A percentile compares a stretch with the other conserved stretches of the same genome.
Conservation (phyloP, 805 yeast species). For the Suhomyces prunicola region DNA sequence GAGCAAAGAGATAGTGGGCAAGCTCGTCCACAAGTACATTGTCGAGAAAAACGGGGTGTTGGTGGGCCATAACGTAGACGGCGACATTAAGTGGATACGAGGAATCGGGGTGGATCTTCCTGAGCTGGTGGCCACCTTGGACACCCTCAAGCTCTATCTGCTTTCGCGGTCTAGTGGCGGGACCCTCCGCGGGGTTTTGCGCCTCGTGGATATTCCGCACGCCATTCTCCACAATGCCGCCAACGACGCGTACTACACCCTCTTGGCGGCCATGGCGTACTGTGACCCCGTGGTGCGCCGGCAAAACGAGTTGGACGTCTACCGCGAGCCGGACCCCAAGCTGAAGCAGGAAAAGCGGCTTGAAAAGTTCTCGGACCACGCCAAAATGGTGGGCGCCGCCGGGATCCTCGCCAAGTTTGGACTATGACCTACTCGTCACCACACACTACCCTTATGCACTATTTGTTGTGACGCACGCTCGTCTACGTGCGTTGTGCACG, state of each 20-base stretch:
- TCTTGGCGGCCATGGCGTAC: conserved; percentile 21
- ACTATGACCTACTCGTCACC: background rate
- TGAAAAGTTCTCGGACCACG: conserved; percentile 11
- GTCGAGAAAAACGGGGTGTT: conserved; percentile 13
- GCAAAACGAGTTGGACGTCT: conserved; percentile 14
- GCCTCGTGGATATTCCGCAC: conserved; percentile 18
- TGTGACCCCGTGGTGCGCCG: conserved; percentile 21
- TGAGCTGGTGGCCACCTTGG: conserved; percentile 11
- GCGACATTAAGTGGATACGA: conserved; percentile 15
- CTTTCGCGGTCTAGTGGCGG: conserved; percentile 16
- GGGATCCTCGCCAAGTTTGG: background rate
- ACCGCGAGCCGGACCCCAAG: conserved; percentile 1
- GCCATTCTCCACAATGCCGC: conserved; percentile 28
- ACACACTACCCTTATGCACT: no score
- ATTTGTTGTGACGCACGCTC: background rate
- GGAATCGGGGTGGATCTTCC: conserved; percentile 11
- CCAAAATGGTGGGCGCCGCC: background rate
- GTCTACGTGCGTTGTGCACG: background rate
- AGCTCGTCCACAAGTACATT: conserved; percentile 15
- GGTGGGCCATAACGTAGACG: conserved; percentile 15
- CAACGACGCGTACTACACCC: conserved; percentile 28
- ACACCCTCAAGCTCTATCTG: conserved; percentile 16
- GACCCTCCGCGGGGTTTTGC: conserved; percentile 19
- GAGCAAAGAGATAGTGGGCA: conserved; percentile 9
- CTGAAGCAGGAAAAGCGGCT: conserved; percentile 6